A percentile compares a stretch with the other conserved stretches of the same genome.
Evolutionary conservation across 2,329 filamentous ascomycete species (phyloP).

Genomic region (Scedosporium apiospermum): DNA sequence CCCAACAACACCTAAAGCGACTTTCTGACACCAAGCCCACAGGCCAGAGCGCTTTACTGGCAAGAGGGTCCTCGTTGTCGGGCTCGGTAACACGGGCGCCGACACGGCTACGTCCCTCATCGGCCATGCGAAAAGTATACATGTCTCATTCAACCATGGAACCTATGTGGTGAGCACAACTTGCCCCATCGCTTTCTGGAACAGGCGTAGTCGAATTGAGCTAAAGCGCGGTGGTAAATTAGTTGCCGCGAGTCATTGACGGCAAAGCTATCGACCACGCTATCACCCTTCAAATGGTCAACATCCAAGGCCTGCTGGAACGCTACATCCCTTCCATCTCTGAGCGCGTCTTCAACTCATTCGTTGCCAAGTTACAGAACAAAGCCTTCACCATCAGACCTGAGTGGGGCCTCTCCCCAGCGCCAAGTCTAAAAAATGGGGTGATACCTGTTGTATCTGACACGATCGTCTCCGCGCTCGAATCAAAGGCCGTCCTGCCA

Average conservation of each 20-base stretch:
- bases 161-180: neutral
- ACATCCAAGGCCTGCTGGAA: slow-evolving; percentile 19
- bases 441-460: slow-evolving; percentile 19
- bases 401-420: slow-evolving; percentile 20
- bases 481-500: slow-evolving; percentile 23
- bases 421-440: slow-evolving; percentile 14
- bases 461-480: slow-evolving; percentile 21
- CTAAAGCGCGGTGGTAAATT: neutral
- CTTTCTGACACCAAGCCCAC: neutral
- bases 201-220: no score
- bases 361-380: slow-evolving; percentile 14
- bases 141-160: slow-evolving; percentile 19
- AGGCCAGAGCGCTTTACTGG: slow-evolving; percentile 23
- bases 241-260: slow-evolving; percentile 20
- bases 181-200: no score
- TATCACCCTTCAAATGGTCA: slow-evolving; percentile 22
- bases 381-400: slow-evolving; percentile 16
- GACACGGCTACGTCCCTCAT: slow-evolving; percentile 21
- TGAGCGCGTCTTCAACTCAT: slow-evolving; percentile 8
- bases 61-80: slow-evolving; percentile 33
- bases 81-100: slow-evolving; percentile 27
- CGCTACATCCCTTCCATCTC: slow-evolving; percentile 13
- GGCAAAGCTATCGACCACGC: slow-evolving; percentile 23
- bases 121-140: slow-evolving; percentile 25
- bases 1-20: neutral